Base-by-base conservation (phyloP, 768 basidiomycete genomes). In the Cantharellus anzutake region DNA sequence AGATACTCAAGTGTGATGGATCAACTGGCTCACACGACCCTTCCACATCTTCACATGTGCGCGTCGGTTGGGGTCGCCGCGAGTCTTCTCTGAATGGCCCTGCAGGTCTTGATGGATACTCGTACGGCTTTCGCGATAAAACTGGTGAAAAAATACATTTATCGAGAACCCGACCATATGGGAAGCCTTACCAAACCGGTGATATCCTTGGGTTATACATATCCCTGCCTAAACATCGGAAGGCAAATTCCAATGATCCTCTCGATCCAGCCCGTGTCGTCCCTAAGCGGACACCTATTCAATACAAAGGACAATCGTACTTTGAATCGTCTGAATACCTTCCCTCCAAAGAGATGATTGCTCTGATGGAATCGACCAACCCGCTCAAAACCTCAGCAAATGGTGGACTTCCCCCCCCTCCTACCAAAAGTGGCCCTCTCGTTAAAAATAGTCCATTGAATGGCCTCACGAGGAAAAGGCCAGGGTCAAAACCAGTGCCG, bases 161-260 rank as follows among this genome's bases (percentile, higher is more conserved):
- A 5, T 88, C 92, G 1, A 78, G 87, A 51, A 84, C 84, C 7
- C 78, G 80, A 52, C 76, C 83, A 4, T 98, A 96, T 66, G 89
- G 86, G 3, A 70, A 72, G 41, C 64, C 80, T 0, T 94, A 86
- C 67, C 75, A 74, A 58, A 78, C 89, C 1, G 91, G 91, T 3
- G 90, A 97, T 70, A 83, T 92, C 20, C 73, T 98, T 53, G 96
- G 96, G 34, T 83, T 98, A 80, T 87, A 93, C 69, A 88, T 99
- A 57, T 85, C 79, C 42, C 79, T 98, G 4, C 94, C 96, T 2
- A 75, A 78, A 0, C 76, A 77, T 40, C 78, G 80, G 40, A 68
- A 76, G 65, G 75, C 83, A 14, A 70, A 79, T 64, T 71, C 72
- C 51, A 74, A 78, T 42, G 87, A 93, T 66, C 76, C 77, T 1